A percentile compares a stretch with the other conserved stretches of the same genome.
phyloP scores from a whole-genome alignment of 2,329 filamentous ascomycete species.

The Cytospora piceae region DNA sequence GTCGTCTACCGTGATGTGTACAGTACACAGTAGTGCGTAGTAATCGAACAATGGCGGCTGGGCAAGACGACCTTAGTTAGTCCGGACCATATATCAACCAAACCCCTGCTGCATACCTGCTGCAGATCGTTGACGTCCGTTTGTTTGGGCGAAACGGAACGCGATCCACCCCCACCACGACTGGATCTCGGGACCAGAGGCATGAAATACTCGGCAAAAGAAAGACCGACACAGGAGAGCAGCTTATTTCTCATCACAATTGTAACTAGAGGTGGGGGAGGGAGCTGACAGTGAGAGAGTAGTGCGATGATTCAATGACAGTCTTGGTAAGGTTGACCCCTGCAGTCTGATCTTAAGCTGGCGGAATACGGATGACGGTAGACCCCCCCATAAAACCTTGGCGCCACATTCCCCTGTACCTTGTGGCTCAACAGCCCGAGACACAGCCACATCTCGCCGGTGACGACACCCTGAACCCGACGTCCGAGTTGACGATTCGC shows the following conservation, averaged over 20 bases:
- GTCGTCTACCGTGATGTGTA: background rate
- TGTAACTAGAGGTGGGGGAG: background rate
- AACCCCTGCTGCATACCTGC: background rate
- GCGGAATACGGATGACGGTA: background rate
- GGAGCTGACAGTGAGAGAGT: background rate
- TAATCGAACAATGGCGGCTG: background rate
- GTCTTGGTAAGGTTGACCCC: background rate
- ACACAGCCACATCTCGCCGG: background rate
- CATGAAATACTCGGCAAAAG: slow-evolving; percentile 7
- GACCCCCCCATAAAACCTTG: background rate
- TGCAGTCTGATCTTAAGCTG: background rate
- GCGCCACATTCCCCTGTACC: background rate
- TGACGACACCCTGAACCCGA: background rate
- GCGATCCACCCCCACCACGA: slow-evolving; percentile 14
- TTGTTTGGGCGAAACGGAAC: slow-evolving; percentile 16
- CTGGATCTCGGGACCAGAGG: slow-evolving; percentile 17
- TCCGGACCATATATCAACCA: background rate
- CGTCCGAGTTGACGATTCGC: background rate
- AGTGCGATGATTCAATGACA: background rate
- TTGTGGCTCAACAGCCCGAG: background rate
- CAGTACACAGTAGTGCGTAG: background rate
- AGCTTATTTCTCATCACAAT: background rate
- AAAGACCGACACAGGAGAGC: background rate
- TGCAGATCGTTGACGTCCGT: slow-evolving; percentile 15
- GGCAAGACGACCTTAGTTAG: background rate